A percentile compares a stretch with the other conserved stretches of the same genome.
Conservation (phyloP, 345 rosid genomes). For the Carallia pectinifolia region DNA sequence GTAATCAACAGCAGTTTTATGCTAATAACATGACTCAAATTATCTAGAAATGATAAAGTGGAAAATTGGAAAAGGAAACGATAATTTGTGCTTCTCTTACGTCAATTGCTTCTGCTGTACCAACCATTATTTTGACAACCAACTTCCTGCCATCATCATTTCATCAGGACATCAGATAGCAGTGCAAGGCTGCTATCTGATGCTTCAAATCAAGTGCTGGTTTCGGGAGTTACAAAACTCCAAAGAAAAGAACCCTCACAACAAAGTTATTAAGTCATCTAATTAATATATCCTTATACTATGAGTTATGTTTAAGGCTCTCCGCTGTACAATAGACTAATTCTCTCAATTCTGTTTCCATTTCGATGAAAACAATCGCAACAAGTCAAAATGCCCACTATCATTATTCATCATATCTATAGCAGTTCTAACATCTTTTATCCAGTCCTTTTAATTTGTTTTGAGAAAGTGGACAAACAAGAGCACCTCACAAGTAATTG, state of each 20-base stretch:
- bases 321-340: neutral
- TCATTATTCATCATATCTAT: neutral
- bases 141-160: no score
- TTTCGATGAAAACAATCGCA: neutral
- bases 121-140: no score
- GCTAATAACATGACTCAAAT: neutral
- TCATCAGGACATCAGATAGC: no score
- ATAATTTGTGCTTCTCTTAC: no score
- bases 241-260: neutral
- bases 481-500: neutral
- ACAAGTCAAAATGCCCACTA: neutral
- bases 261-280: neutral
- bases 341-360: neutral
- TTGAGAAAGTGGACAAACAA: neutral
- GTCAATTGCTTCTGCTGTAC: no score
- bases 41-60: no score
- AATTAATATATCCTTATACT: neutral
- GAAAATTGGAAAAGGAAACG: no score
- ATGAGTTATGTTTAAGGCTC: neutral
- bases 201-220: neutral
- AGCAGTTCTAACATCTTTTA: neutral
- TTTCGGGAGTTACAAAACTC: conserved; percentile 1
- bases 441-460: neutral
- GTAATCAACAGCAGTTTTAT: neutral
- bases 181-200: no score